Evolutionary conservation across 2,329 filamentous ascomycete genomes (phyloP).

Genomic region (Scopulariopsis brevicaulis): DNA sequence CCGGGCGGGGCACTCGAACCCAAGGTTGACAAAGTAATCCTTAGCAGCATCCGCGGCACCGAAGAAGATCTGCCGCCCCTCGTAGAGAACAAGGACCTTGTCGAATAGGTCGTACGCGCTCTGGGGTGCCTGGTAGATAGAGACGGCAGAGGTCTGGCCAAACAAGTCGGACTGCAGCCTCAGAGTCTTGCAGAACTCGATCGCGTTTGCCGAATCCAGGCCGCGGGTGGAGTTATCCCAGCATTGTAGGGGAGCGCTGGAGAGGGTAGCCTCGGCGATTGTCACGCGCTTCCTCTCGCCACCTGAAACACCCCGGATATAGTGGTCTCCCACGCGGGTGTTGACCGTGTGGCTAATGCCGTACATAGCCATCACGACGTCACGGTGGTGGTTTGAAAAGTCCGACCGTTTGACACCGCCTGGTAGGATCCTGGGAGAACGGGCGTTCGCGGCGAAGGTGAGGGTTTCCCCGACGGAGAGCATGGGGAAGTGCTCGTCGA

Average conservation of each 20-base stretch:
- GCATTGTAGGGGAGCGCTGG: constrained; percentile 48
- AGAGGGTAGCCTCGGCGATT: constrained; percentile 49
- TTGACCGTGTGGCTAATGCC: constrained; percentile 64
- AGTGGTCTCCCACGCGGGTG: constrained; percentile 68
- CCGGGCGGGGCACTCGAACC: constrained; percentile 54
- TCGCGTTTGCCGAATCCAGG: constrained; percentile 63
- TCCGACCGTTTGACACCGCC: constrained; percentile 39
- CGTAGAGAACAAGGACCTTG: constrained; percentile 46
- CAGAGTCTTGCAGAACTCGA: constrained; percentile 64
- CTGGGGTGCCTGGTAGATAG: constrained; percentile 63
- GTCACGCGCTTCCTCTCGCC: constrained; percentile 61
- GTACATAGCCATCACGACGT: constrained; percentile 66
- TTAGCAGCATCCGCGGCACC: constrained; percentile 48
- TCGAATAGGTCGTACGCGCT: constrained; percentile 53
- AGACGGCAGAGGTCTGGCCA: constrained; percentile 53
- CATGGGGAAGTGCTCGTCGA: constrained; percentile 68
- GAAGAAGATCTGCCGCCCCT: constrained; percentile 52
- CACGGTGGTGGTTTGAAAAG: constrained; percentile 52
- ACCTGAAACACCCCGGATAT: constrained; percentile 61
- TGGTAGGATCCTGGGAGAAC: constrained; percentile 51
- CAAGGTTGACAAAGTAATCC: constrained; percentile 55
- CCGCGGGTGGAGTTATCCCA: constrained; percentile 66
- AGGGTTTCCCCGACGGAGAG: constrained; percentile 70
- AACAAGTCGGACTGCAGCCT: constrained; percentile 57
- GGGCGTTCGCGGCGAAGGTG: constrained; percentile 62